Base-by-base conservation (phyloP, 2,329 filamentous ascomycete genomes). In the Colletotrichum lentis region DNA sequence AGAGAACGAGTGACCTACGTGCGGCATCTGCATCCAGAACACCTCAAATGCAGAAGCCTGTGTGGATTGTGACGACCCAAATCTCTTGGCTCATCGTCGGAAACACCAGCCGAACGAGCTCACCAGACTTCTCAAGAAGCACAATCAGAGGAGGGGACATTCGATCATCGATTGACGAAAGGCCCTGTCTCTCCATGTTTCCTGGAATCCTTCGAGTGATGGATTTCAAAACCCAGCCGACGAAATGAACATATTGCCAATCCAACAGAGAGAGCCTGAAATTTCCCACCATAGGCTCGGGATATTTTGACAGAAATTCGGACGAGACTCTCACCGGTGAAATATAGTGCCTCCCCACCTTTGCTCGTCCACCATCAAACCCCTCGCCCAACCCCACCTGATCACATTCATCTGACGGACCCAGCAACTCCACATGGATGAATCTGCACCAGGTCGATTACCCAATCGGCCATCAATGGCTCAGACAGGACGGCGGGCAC, bases 291-390 rank as follows among this genome's bases (percentile, higher is more conserved):
- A 65, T 58, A 65, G 65, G 62, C 54, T 68, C 55, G 62, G 66
- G 43, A 55, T 68, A 61, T 65, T 65, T 67, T 37, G 49, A 50
- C 65, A 47, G 53, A 64, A 67, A 62, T 65, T 60, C 62, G 65
- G 65, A 68, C 62, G 22, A 60, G 55, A 68, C 65, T 68, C 55
- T 65, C 65, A 60, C 55, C 50, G 55, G 62, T 37, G 55, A 61
- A 65, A 66, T 68, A 68, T 65, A 68, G 62, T 68, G 50, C 24
- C 62, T 60, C 59, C 31, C 62, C 55, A 68, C 62, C 55, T 61
- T 46, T 44, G n/a, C 43, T 56, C 65, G 49, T 27, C 54, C 65
- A 47, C 39, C 20, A 49, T 55, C 24, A 55, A 46, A 12, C 49
- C 65, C 55, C 54, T 43, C 65, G 41, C 16, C 52, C 50, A 10